Percentiles rank a stretch among this genome's conserved stretches.
Evolutionary conservation across 164 flowering plant species (phyloP).

Genomic region (Liquidambar formosana): DNA sequence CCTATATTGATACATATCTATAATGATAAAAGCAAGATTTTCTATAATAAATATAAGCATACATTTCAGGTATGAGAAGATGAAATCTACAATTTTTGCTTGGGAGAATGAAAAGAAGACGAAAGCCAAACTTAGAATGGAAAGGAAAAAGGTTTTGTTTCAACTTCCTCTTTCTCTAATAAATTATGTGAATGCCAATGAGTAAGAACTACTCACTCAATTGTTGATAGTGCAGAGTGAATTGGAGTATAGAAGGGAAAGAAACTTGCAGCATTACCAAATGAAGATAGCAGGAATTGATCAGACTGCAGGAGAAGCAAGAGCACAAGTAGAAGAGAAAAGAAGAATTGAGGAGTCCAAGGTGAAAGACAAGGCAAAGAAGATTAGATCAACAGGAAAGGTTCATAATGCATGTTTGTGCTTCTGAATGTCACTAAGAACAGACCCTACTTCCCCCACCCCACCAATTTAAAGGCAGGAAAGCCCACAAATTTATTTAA

Average conservation of each 20-base stretch:
- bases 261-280: slow-evolving; percentile 38
- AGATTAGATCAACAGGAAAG: slow-evolving; percentile 49
- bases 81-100: slow-evolving; percentile 36
- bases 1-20: too few species aligned
- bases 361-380: slow-evolving; percentile 57
- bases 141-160: slow-evolving; percentile 52
- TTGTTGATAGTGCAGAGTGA: slow-evolving; percentile 37
- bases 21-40: too few species aligned
- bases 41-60: too few species aligned
- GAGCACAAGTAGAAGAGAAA: slow-evolving; percentile 52
- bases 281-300: slow-evolving; percentile 54
- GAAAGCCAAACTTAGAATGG: slow-evolving; percentile 45
- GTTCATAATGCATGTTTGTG: slow-evolving; percentile 48
- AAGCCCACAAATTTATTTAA: too few species aligned
- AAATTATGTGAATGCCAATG: neutral
- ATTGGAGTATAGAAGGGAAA: slow-evolving; percentile 42
- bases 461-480: too few species aligned
- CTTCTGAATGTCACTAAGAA: slow-evolving; percentile 34
- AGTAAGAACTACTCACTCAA: neutral
- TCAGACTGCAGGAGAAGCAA: slow-evolving; percentile 58
- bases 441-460: too few species aligned
- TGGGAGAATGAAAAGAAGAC: slow-evolving; percentile 74
- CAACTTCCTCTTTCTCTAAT: neutral
- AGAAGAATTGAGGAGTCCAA: slow-evolving; percentile 49
- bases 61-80: slow-evolving; percentile 60